Evolutionary conservation across 176 grass and related monocot genomes (phyloP).

Genomic region (Eragrostis nindensis): DNA sequence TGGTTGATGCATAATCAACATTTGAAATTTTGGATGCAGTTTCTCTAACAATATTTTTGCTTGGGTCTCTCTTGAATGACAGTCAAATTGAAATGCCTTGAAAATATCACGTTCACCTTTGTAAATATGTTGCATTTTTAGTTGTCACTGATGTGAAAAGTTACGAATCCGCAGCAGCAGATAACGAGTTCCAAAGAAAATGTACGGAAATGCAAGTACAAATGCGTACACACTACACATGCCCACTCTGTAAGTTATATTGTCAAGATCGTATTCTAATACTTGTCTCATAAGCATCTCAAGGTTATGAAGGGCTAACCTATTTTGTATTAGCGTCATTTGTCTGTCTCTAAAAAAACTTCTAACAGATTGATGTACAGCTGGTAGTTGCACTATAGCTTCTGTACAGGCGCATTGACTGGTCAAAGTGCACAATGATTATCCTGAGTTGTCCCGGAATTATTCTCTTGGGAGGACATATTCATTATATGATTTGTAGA

Average conservation of each 20-base stretch:
- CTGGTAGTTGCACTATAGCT: slow-evolving; percentile 44
- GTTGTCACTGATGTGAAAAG: neutral
- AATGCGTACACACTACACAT: slow-evolving; percentile 9
- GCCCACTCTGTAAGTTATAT: slow-evolving; percentile 5
- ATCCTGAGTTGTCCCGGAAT: slow-evolving; percentile 31
- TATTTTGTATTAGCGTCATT: neutral
- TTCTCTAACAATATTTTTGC: neutral
- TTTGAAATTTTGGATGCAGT: slow-evolving; percentile 2
- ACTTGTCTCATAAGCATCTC: slow-evolving; percentile 26
- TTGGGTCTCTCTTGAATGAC: neutral
- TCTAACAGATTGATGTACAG: slow-evolving; percentile 6
- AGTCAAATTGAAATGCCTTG: neutral
- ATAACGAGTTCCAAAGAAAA: slow-evolving; percentile 27
- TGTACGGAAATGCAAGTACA: slow-evolving; percentile 32
- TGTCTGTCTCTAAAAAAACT: slow-evolving; percentile 33
- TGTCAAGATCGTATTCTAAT: slow-evolving; percentile 34
- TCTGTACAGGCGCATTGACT: slow-evolving; percentile 48
- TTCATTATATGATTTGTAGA: slow-evolving; percentile 24
- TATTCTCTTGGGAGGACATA: slow-evolving; percentile 23
- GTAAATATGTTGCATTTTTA: slow-evolving; percentile 6
- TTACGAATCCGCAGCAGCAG: neutral
- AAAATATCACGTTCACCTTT: slow-evolving; percentile 19
- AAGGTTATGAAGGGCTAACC: slow-evolving; percentile 26
- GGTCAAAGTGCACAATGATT: slow-evolving; percentile 53
- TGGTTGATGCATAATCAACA: slow-evolving; percentile 9